Evolutionary conservation across 805 yeast genomes (phyloP), one percentile per base, ranked within the genome.

Genomic region (Danielia reshetovae): DNA sequence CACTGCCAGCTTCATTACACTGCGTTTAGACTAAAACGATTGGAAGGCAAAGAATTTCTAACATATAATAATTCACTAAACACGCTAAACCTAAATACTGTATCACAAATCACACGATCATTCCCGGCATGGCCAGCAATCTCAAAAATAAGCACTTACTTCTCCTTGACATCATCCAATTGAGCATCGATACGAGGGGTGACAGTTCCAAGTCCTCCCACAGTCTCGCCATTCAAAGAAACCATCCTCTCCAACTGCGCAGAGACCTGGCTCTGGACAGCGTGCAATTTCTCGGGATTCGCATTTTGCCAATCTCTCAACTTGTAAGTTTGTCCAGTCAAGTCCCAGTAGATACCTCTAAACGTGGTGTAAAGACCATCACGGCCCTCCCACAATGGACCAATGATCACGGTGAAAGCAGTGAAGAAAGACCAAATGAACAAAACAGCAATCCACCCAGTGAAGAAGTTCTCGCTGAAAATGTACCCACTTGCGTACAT

Each of bases 321-420:
- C 57, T 85, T 87, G 57, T 76, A 57, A 2, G 80, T 60, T 57
- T 85, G 93, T 13, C 95, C 95, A 17, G 82, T 65, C 27, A 74
- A 46, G 55, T 87, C 95, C 95, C 95, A 87, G 59, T 81, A 86
- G 21, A 87, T 73, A 34, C 95, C 95, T 49, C 94, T 72, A 12
- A 68, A 43, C 0, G 90, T 75, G 18, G 77, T 73, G 55, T 57
- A 74, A 18, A 86, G 74, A 2, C 81, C 85, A 19, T 65, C 59
- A 46, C 90, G 68, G 29, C 94, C 89, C 58, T 87, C 88, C 65
- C 72, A 72, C 26, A 86, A 48, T 27, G 96, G 96, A 45, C 70
- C 80, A 22, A 85, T 35, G 14, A 78, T 70, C 18, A 85, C 93
- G 37, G 75, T 65, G 42, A 72, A 70, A 0, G 77, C 78, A 24